Evolutionary conservation across 495 filamentous ascomycete species (phyloP).

Genomic region (Podospora anserina): DNA sequence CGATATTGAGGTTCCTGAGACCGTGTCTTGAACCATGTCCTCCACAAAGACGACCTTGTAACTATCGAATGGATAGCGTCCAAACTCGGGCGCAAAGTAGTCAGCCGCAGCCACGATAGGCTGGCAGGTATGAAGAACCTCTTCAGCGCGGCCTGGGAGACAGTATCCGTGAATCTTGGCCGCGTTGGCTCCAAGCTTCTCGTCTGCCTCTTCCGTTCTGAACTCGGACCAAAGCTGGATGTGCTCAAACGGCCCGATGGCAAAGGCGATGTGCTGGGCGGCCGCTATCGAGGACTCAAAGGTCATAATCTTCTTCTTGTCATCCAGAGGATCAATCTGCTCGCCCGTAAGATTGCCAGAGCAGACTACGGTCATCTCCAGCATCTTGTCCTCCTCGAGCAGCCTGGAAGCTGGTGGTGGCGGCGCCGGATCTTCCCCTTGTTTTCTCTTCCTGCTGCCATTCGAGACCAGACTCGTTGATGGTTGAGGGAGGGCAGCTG

Average conservation of each 20-base stretch:
- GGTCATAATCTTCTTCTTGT: slow-evolving; percentile 75
- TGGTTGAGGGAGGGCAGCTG: slow-evolving; percentile 29
- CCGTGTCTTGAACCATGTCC: slow-evolving; percentile 68
- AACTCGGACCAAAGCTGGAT: slow-evolving; percentile 80
- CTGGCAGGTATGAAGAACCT: slow-evolving; percentile 75
- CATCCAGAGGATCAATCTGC: slow-evolving; percentile 65
- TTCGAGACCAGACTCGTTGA: slow-evolving; percentile 14
- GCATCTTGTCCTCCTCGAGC: slow-evolving; percentile 73
- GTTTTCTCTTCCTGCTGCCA: slow-evolving; percentile 35
- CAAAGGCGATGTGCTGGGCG: slow-evolving; percentile 85
- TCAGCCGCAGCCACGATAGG: slow-evolving; percentile 65
- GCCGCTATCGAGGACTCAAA: slow-evolving; percentile 69
- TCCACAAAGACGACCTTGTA: slow-evolving; percentile 95
- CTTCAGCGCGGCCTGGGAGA: slow-evolving; percentile 73
- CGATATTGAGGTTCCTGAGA: slow-evolving; percentile 74
- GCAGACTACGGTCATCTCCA: slow-evolving; percentile 86
- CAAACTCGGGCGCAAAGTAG: slow-evolving; percentile 78
- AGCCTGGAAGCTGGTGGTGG: slow-evolving; percentile 25
- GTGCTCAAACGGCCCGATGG: slow-evolving; percentile 89
- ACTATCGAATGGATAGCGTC: slow-evolving; percentile 78
- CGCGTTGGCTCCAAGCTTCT: slow-evolving; percentile 77
- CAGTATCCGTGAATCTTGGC: slow-evolving; percentile 86
- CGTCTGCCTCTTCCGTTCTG: slow-evolving; percentile 84
- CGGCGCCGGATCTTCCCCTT: slow-evolving; percentile 33
- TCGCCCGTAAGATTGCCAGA: slow-evolving; percentile 86